phyloP scores from a whole-genome alignment of 2,329 filamentous ascomycete species.

The Penicillium paneum region DNA sequence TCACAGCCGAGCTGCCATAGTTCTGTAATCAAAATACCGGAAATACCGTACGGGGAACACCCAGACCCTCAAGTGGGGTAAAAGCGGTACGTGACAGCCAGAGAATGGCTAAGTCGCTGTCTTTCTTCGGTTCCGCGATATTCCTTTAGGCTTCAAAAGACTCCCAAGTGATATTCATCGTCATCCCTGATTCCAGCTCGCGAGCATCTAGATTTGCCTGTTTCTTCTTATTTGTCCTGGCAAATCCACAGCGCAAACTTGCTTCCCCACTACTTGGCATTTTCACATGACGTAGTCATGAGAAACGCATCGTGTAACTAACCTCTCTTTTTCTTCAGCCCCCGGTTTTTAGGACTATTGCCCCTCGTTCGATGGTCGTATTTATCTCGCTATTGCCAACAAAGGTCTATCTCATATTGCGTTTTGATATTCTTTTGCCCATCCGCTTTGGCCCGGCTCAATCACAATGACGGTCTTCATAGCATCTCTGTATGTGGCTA shows the following conservation, averaged over 20 bases:
- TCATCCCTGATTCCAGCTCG: not conserved
- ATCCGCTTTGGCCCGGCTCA: conserved; percentile 7
- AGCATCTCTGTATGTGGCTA: conserved; percentile 54
- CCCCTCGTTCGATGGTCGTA: not conserved
- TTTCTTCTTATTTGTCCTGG: not conserved
- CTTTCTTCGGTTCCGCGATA: not conserved
- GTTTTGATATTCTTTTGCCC: conserved; percentile 7
- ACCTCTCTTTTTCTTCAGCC: conserved; percentile 11
- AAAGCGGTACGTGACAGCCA: not conserved
- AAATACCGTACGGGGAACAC: conserved; percentile 8
- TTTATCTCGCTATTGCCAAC: conserved; percentile 1
- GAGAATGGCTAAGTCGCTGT: not conserved
- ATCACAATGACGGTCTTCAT: conserved; percentile 58
- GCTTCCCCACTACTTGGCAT: conserved; percentile 1
- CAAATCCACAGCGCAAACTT: conserved; percentile 2
- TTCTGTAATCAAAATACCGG: conserved; percentile 10
- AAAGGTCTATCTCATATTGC: not conserved
- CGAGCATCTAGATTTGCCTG: not conserved
- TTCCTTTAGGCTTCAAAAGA: not conserved
- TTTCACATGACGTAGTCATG: conserved; percentile 38
- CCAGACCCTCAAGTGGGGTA: not conserved
- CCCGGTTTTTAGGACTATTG: not conserved
- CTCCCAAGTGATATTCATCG: not conserved
- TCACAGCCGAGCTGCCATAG: conserved; percentile 2
- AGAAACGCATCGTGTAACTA: conserved; percentile 22